A percentile compares a stretch with the other conserved stretches of the same genome.
phyloP scores from a whole-genome alignment of 805 yeast species.

The Candida saitoana region DNA sequence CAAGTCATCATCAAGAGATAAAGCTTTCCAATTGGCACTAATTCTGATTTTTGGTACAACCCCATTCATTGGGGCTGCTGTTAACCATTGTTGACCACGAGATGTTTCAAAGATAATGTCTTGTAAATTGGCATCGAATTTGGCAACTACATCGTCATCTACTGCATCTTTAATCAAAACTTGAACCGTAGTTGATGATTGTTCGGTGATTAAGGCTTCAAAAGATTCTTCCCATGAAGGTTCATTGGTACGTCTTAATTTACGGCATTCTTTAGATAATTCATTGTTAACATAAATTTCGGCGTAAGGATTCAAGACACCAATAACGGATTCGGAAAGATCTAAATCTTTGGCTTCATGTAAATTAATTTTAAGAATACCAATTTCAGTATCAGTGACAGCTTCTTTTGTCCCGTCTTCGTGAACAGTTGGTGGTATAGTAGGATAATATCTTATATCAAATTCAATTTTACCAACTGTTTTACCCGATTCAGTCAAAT shows the following conservation, averaged over 20 bases:
- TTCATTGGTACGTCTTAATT: conserved; percentile 62
- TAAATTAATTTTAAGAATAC: conserved; percentile 62
- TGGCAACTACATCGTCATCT: conserved; percentile 51
- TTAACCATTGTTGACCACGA: conserved; percentile 48
- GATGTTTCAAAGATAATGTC: conserved; percentile 49
- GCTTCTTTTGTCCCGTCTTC: conserved; percentile 49
- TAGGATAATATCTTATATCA: conserved; percentile 51
- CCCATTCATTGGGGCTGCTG: conserved; percentile 41
- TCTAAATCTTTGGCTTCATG: conserved; percentile 61
- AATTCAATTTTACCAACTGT: conserved; percentile 57
- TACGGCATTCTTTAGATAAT: conserved; percentile 54
- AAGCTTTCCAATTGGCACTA: conserved; percentile 66
- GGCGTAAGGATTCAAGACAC: conserved; percentile 62
- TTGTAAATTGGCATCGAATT: conserved; percentile 48
- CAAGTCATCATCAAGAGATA: conserved; percentile 48
- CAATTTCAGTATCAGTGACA: conserved; percentile 61
- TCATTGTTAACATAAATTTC: conserved; percentile 58
- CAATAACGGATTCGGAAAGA: conserved; percentile 45
- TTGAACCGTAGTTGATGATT: conserved; percentile 50
- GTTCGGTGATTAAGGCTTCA: conserved; percentile 61
- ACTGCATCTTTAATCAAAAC: conserved; percentile 61
- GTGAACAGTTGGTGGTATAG: conserved; percentile 39
- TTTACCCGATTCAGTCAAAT: conserved; percentile 47
- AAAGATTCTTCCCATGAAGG: conserved; percentile 66
- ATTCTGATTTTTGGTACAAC: conserved; percentile 41